A percentile compares a stretch with the other conserved stretches of the same genome.
These are phyloP conservation scores for Adiantum capillusveneris DNA, from an alignment of 75 land plant genomes.

Conservation along the genomic window DNA sequence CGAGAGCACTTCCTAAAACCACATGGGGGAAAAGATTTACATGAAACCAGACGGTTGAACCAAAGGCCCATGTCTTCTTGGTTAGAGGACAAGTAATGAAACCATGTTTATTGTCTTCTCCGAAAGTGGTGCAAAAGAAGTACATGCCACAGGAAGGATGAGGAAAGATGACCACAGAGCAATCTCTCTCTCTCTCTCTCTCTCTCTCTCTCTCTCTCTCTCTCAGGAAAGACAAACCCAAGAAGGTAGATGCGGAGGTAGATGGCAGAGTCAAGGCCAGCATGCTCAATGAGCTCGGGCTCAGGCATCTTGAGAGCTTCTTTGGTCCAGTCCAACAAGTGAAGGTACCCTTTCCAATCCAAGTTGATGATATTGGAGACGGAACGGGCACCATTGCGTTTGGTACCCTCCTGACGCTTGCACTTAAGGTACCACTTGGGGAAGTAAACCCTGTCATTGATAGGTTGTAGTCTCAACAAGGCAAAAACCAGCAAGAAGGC, in stretches of 20 bases:
- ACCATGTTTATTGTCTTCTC: too few relatives aligned
- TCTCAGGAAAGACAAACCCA: slow-evolving; percentile 41
- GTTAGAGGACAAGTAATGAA: too few relatives aligned
- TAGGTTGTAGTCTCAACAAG: slow-evolving; percentile 69
- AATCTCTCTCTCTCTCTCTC: too few relatives aligned
- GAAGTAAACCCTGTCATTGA: slow-evolving; percentile 89
- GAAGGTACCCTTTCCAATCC: slow-evolving; percentile 48
- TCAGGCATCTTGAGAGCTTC: slow-evolving; percentile 77
- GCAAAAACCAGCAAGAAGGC: slow-evolving; percentile 78
- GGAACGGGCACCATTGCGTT: slow-evolving; percentile 15
- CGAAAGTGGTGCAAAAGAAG: too few relatives aligned
- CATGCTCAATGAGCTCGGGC: slow-evolving; percentile 74
- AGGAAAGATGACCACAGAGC: too few relatives aligned
- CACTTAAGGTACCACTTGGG: slow-evolving; percentile 92
- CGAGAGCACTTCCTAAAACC: too few relatives aligned
- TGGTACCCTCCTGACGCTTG: slow-evolving; percentile 7
- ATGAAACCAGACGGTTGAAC: too few relatives aligned
- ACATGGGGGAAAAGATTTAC: too few relatives aligned
- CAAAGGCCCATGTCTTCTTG: too few relatives aligned
- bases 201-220: too few relatives aligned
- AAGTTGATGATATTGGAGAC: slow-evolving; percentile 47
- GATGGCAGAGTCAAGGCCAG: slow-evolving; percentile 90
- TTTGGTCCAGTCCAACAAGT: slow-evolving; percentile 77
- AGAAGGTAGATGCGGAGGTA: slow-evolving; percentile 81
- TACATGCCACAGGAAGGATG: too few relatives aligned